Base-by-base conservation (phyloP, 345 rosid species). In the Noccaea caerulescens region DNA sequence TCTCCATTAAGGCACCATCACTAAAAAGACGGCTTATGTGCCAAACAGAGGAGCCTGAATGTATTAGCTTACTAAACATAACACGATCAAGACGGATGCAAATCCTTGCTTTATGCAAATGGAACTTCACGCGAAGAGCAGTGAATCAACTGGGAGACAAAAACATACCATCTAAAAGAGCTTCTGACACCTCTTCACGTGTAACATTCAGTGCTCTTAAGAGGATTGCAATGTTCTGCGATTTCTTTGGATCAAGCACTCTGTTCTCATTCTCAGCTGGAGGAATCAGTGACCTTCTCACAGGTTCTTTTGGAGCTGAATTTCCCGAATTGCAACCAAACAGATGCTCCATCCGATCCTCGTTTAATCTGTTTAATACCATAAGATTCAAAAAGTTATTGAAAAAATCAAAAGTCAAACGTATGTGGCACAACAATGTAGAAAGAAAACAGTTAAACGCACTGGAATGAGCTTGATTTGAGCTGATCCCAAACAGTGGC, bases 401-500 rank as follows among this genome's bases (percentile, higher is more conserved):
- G 51, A 58, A 39, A 72, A 30, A 13, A 2, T 46, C n/a, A 61
- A 20, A 20, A 59, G 45, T n/a, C 55, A 52, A 64, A 56, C 6
- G 44, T 27, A 44, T 13, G 42, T n/a, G 30, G 9, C 10, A 56
- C 10, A 73, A 50, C 45, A 33, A 36, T 23, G 62, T 6, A 30
- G 18, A 50, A 65, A 16, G 18, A 50, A 65, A 27, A 25, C 2
- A 58, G 2, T 27, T n/a, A n/a, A n/a, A 84, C 99, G 80, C 76
- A 94, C 99, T 87, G 99, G 80, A 94, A 94, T 25, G 99, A 94
- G 79, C 97, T 89, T 42, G 97, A 89, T 75, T 85, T 89, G 41
- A 93, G 85, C 80, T 91, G 97, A 83, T 93, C 99, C 99, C 99
- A 93, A 72, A 93, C 99, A 8, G 99, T 93, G 76, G 96, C 99